Evolutionary conservation across 31 red algal genomes (phyloP), one percentile per base, ranked within the genome.

Genomic region (Endocladia muricata): DNA sequence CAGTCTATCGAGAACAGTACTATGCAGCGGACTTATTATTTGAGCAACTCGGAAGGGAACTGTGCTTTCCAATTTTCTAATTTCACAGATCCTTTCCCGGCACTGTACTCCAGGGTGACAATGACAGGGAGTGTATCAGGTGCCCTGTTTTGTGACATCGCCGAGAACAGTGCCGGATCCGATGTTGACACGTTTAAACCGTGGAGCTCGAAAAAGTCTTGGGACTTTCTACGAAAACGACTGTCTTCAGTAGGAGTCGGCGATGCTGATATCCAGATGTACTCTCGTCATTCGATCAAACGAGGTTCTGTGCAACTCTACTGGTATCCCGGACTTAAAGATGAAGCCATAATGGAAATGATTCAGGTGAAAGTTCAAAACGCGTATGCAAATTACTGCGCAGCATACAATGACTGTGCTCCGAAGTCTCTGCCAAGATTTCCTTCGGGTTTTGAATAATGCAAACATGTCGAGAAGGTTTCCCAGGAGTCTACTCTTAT

Each of bases 1-100:
- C 39, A 25, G 51, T 37, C 82, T 47, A 76, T 85, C 25, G 76
- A 85, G 43, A 76, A 85, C 44, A 52, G 70, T 28, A 76, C 71
- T 2, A 44, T 76, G 2, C 54, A 85, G 22, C 15, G 41, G 15
- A 29, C 31, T 2, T 85, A 85, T 41, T 9, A 52, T 15, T 7
- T 85, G 28, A 26, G 69, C 39, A 59, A 85, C 21, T 76, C 70
- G 82, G 40, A 37, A 68, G 70, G 82, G 7, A 85, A 76, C 43
- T 41, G 42, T 52, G 35, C 25, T 3, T 25, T 85, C 1, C 19
- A 57, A 25, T 68, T 57, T 30, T 76, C 71, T 15, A 36, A 70
- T 17, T 84, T 39, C 17, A 85, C 76, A 56, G 82, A 85, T 68
- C 82, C 70, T 13, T 62, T 60, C 67, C 26, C 38, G 2, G 55